Evolutionary conservation across 1,284 basidiomycete species (phyloP).

Genomic region (Earliella scabrosa): DNA sequence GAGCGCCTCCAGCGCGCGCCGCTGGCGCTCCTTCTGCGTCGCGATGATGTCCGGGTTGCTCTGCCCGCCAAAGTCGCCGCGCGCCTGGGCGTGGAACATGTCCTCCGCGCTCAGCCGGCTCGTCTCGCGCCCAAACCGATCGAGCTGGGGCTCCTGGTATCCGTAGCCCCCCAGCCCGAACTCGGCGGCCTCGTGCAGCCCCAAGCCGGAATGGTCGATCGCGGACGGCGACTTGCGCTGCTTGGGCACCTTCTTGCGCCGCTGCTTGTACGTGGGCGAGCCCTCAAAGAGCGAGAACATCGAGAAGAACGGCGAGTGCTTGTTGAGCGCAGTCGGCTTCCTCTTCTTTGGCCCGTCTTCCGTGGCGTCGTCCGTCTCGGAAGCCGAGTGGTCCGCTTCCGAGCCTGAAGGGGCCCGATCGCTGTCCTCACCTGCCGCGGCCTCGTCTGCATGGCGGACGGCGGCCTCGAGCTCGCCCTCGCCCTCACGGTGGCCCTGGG

Average conservation of each 20-base stretch:
- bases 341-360: slow-evolving; percentile 13
- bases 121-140: slow-evolving; percentile 36
- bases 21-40: slow-evolving; percentile 36
- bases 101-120: slow-evolving; percentile 55
- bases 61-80: slow-evolving; percentile 49
- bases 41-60: slow-evolving; percentile 35
- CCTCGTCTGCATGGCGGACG: slow-evolving; percentile 50
- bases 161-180: neutral
- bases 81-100: slow-evolving; percentile 65
- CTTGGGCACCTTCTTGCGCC: slow-evolving; percentile 73
- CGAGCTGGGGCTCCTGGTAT: slow-evolving; percentile 33
- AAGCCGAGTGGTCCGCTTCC: slow-evolving; percentile 31
- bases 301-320: slow-evolving; percentile 59
- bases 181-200: neutral
- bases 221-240: slow-evolving; percentile 20
- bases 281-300: slow-evolving; percentile 83
- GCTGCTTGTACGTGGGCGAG: slow-evolving; percentile 83
- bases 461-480: slow-evolving; percentile 62
- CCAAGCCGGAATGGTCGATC: neutral
- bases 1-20: slow-evolving; percentile 31
- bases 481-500: slow-evolving; percentile 53
- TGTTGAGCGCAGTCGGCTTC: slow-evolving; percentile 27
- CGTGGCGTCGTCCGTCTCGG: slow-evolving; percentile 23
- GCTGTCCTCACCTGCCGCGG: slow-evolving; percentile 25
- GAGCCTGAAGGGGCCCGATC: slow-evolving; percentile 26